Percentiles rank a stretch among this genome's conserved stretches.
Conservation (phyloP, 2,329 filamentous ascomycete genomes). For the Macrophomina phaseolina region DNA sequence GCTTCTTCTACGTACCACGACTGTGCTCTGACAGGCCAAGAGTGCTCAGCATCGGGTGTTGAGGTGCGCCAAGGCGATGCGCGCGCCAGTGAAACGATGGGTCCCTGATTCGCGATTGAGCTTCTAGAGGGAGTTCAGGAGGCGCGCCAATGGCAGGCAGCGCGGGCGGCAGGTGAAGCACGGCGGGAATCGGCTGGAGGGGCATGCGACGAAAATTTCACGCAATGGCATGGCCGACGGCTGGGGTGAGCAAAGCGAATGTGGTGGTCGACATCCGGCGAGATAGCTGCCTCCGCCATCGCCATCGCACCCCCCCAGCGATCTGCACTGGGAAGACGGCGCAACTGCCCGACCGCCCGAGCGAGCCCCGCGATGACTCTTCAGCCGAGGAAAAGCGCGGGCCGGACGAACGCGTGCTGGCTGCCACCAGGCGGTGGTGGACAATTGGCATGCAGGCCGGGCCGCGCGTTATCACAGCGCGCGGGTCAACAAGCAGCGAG, state of each 20-base stretch:
- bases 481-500: constrained; percentile 6
- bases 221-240: constrained; percentile 4
- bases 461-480: constrained; percentile 13
- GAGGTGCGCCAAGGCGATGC: constrained; percentile 15
- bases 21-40: background rate
- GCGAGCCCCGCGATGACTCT: constrained; percentile 12
- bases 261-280: constrained; percentile 3
- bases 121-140: constrained; percentile 9
- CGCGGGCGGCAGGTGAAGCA: background rate
- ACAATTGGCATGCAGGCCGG: background rate
- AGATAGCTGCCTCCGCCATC: background rate
- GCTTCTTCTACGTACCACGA: background rate
- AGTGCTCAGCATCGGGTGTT: background rate
- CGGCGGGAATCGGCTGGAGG: background rate
- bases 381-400: constrained; percentile 24
- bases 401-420: constrained; percentile 13
- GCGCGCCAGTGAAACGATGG: background rate
- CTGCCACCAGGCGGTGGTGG: background rate
- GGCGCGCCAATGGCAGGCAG: background rate
- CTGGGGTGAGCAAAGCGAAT: constrained; percentile 7
- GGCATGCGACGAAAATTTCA: constrained; percentile 1
- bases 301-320: background rate
- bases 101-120: background rate
- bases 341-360: constrained; percentile 19
- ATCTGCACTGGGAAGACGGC: constrained; percentile 14